Evolutionary conservation across 2,329 filamentous ascomycete genomes (phyloP).

Genomic region (Mycosphaerelloides madeirae): DNA sequence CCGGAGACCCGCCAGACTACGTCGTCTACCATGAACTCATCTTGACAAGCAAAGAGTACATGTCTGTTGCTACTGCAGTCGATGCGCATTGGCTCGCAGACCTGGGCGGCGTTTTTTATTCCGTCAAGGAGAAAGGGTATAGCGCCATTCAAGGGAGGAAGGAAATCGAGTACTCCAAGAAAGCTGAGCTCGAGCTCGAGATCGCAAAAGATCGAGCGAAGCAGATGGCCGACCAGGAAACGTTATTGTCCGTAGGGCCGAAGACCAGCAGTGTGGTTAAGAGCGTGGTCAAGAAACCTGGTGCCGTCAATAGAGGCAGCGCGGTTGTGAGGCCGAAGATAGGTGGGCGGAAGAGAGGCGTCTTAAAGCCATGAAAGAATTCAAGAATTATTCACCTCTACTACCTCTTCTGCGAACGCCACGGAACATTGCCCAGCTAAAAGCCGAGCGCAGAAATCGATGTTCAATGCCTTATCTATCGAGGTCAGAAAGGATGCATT

Average conservation of each 20-base stretch:
- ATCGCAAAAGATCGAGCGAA: slow-evolving; percentile 27
- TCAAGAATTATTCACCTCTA: not conserved
- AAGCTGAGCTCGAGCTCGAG: slow-evolving; percentile 27
- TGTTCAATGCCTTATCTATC: no score
- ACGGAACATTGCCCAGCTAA: no score
- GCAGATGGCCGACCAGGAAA: slow-evolving; percentile 16
- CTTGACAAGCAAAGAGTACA: slow-evolving; percentile 94
- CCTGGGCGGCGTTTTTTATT: slow-evolving; percentile 94
- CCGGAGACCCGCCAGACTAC: slow-evolving; percentile 92
- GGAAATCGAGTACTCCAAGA: slow-evolving; percentile 30
- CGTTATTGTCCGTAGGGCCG: slow-evolving; percentile 2
- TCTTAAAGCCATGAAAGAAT: not conserved
- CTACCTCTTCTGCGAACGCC: no score
- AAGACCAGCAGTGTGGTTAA: slow-evolving; percentile 2
- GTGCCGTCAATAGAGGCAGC: slow-evolving; percentile 17
- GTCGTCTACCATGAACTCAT: slow-evolving; percentile 98
- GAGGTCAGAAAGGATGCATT: no score
- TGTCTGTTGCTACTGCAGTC: slow-evolving; percentile 92
- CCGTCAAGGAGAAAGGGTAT: slow-evolving; percentile 90
- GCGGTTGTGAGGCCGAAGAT: slow-evolving; percentile 30
- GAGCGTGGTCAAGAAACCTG: slow-evolving; percentile 18
- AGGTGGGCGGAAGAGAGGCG: slow-evolving; percentile 13
- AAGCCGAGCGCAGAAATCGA: no score
- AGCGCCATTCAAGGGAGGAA: slow-evolving; percentile 20
- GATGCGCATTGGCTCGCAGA: slow-evolving; percentile 97